These are phyloP conservation scores for Penicillium herquei DNA, from an alignment of 495 filamentous ascomycete genomes.

Conservation along the genomic window DNA sequence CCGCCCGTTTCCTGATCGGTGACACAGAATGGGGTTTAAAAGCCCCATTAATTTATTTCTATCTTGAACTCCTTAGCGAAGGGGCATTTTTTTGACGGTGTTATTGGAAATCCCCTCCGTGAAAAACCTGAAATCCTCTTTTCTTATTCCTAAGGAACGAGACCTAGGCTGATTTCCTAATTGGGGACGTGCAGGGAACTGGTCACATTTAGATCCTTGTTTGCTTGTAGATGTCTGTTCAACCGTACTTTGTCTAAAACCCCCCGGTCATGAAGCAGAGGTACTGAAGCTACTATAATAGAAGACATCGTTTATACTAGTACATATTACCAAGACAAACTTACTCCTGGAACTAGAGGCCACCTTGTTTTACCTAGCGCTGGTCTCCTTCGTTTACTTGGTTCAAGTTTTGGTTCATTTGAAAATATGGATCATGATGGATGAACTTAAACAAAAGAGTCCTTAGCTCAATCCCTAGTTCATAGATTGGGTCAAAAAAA, in stretches of 20 bases:
- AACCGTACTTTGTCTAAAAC: neutral
- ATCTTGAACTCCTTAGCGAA: neutral
- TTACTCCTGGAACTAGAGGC: neutral
- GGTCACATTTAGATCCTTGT: conserved; percentile 18
- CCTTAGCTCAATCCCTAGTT: too few species aligned
- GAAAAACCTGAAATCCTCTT: too few species aligned
- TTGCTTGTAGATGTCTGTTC: neutral
- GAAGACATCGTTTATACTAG: too few species aligned
- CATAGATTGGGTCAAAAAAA: too few species aligned
- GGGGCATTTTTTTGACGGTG: too few species aligned
- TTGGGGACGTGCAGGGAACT: conserved; percentile 10
- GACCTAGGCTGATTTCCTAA: neutral
- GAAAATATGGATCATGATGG: conserved; percentile 2
- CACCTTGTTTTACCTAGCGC: neutral
- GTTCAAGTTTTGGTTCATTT: conserved; percentile 1
- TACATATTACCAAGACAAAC: neutral
- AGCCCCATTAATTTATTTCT: neutral
- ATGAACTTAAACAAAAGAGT: neutral
- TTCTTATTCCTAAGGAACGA: too few species aligned
- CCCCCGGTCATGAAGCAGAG: too few species aligned
- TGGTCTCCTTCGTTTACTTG: neutral
- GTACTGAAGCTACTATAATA: too few species aligned
- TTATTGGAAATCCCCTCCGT: too few species aligned
- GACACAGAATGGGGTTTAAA: conserved; percentile 1
- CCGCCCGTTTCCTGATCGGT: conserved; percentile 24